Evolutionary conservation across 371 early-diverging fungal genomes (phyloP).

Genomic region (Apophysomyces ossiformis): DNA sequence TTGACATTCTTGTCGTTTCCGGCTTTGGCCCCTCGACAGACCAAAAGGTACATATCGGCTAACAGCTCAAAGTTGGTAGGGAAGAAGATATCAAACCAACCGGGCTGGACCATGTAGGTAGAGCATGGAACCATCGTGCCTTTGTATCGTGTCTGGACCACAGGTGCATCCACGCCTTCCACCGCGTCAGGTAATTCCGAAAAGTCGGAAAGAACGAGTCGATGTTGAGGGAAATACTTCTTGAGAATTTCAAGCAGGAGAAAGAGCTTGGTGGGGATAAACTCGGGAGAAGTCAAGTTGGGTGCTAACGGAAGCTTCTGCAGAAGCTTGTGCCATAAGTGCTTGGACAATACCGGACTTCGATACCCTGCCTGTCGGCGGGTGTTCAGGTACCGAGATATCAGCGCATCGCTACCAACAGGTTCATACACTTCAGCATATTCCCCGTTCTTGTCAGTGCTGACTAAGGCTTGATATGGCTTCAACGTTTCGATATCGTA

Average conservation of each 20-base stretch:
- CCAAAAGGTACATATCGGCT: conserved; percentile 72
- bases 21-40: conserved; percentile 59
- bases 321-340: conserved; percentile 52
- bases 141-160: conserved; percentile 91
- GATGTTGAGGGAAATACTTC: conserved; percentile 83
- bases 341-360: conserved; percentile 64
- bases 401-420: conserved; percentile 73
- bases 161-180: conserved; percentile 85
- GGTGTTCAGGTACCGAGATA: conserved; percentile 69
- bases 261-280: conserved; percentile 89
- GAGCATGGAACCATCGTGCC: conserved; percentile 93
- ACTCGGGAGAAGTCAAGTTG: conserved; percentile 86
- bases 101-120: conserved; percentile 94
- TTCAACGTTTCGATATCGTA: conserved; percentile 75
- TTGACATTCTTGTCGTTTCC: conserved; percentile 50
- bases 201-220: conserved; percentile 92
- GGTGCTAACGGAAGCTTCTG: conserved; percentile 82
- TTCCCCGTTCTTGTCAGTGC: conserved; percentile 81
- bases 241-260: conserved; percentile 77
- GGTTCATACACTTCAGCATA: conserved; percentile 87
- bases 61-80: conserved; percentile 94
- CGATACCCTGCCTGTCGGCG: conserved; percentile 61
- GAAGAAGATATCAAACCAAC: conserved; percentile 98
- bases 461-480: conserved; percentile 84
- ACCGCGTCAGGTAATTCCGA: conserved; percentile 81